These are phyloP conservation scores for Quercus mongolica DNA, from an alignment of 306 rosid genomes.

Conservation along the genomic window DNA sequence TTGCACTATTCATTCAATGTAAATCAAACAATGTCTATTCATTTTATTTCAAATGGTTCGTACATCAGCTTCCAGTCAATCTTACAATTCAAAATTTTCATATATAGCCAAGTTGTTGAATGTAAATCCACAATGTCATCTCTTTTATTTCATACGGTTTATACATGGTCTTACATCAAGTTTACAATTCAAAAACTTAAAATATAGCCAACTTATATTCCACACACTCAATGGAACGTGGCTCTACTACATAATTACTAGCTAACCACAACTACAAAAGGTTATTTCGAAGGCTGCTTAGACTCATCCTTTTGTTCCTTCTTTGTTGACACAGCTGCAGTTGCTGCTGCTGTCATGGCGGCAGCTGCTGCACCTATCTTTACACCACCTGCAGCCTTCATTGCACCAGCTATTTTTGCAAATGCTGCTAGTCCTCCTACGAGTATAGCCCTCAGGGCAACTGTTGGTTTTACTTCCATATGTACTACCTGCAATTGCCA, in stretches of 20 bases:
- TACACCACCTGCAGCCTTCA: constrained; percentile 87
- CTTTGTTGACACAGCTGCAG: constrained; percentile 67
- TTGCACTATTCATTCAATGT: neutral
- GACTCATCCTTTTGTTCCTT: constrained; percentile 52
- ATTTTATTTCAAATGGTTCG: neutral
- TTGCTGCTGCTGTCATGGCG: constrained; percentile 87
- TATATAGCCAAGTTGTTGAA: neutral
- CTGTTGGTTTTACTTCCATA: constrained; percentile 78
- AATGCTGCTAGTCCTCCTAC: constrained; percentile 90
- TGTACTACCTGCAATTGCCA: constrained; percentile 28
- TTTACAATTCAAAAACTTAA: constrained; percentile 3
- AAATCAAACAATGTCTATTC: neutral
- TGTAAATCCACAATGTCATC: neutral
- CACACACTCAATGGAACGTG: neutral
- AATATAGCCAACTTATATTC: neutral
- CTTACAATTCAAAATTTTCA: neutral
- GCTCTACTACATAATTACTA: constrained; percentile 14
- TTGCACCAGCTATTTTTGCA: constrained; percentile 66
- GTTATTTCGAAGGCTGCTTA: constrained; percentile 35
- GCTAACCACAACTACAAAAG: neutral
- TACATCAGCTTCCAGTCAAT: neutral
- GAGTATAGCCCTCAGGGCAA: constrained; percentile 75
- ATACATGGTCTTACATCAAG: constrained; percentile 20
- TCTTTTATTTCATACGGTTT: constrained; percentile 11
- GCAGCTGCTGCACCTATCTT: constrained; percentile 82